Evolutionary conservation across 140 eudicot species (phyloP).

Genomic region (Ambrosia hybrid): DNA sequence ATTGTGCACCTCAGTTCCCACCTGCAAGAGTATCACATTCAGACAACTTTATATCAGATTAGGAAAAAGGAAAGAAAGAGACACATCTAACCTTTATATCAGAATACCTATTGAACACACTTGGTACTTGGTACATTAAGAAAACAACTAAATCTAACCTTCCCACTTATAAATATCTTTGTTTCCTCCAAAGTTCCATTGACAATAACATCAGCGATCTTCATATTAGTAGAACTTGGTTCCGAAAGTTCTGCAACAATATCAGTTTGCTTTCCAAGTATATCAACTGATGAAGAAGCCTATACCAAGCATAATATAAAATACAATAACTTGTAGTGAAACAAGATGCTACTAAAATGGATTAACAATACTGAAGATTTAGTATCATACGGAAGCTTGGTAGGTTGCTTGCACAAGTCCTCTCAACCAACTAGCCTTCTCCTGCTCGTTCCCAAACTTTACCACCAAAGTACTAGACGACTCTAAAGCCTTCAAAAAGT

Average conservation of each 20-base stretch:
- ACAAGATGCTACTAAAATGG: slow-evolving; percentile 18
- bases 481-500: slow-evolving; percentile 71
- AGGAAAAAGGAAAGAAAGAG: slow-evolving; percentile 3
- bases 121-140: not conserved
- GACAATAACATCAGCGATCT: slow-evolving; percentile 72
- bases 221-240: slow-evolving; percentile 40
- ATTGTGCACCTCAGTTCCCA: slow-evolving; percentile 48
- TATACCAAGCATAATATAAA: slow-evolving; percentile 31
- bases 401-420: slow-evolving; percentile 88
- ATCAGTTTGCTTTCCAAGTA: slow-evolving; percentile 63
- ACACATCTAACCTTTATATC: not conserved
- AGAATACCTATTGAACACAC: slow-evolving; percentile 10
- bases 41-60: not conserved
- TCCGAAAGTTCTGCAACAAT: slow-evolving; percentile 36
- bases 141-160: slow-evolving; percentile 47
- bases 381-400: slow-evolving; percentile 83
- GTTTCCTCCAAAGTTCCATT: slow-evolving; percentile 79
- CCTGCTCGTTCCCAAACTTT: slow-evolving; percentile 65
- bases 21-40: slow-evolving; percentile 32
- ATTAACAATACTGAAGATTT: slow-evolving; percentile 4
- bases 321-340: slow-evolving; percentile 4
- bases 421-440: slow-evolving; percentile 78
- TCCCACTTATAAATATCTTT: slow-evolving; percentile 64
- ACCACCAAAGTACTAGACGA: slow-evolving; percentile 77
- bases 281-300: slow-evolving; percentile 75